These are phyloP conservation scores for Metschnikowia anglica DNA, from an alignment of 805 yeast species.

Conservation along the genomic window DNA sequence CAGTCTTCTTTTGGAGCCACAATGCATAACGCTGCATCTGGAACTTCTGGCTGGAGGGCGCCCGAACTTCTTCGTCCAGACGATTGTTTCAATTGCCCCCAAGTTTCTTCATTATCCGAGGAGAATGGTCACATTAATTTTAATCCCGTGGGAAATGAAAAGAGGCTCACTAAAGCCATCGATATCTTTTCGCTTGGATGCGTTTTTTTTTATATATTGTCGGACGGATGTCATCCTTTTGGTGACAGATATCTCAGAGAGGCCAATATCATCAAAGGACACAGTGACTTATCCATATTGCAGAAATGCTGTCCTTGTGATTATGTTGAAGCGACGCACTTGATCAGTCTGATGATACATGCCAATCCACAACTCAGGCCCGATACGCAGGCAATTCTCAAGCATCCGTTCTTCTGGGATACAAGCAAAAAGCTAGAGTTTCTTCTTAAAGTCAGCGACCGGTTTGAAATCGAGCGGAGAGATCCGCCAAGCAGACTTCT, in stretches of 20 bases:
- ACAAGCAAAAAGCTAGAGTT: slow-evolving; percentile 74
- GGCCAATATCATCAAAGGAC: slow-evolving; percentile 77
- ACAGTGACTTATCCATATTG: slow-evolving; percentile 51
- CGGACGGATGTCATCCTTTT: slow-evolving; percentile 88
- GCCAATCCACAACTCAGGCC: slow-evolving; percentile 71
- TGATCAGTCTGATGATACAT: slow-evolving; percentile 70
- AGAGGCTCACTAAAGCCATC: slow-evolving; percentile 80
- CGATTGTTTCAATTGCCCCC: slow-evolving; percentile 40
- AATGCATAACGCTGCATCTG: slow-evolving; percentile 83
- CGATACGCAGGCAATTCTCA: slow-evolving; percentile 60
- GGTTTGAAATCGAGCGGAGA: slow-evolving; percentile 81
- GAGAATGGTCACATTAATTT: slow-evolving; percentile 8
- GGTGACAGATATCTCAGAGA: slow-evolving; percentile 91
- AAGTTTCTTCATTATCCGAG: slow-evolving; percentile 29
- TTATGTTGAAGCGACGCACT: slow-evolving; percentile 64
- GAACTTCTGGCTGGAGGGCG: slow-evolving; percentile 98
- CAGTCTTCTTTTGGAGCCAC: slow-evolving; percentile 94
- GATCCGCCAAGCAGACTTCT: slow-evolving; percentile 73
- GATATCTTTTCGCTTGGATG: slow-evolving; percentile 96
- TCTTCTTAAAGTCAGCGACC: slow-evolving; percentile 80
- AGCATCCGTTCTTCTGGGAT: slow-evolving; percentile 90
- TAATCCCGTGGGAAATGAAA: slow-evolving; percentile 35
- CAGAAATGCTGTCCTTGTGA: slow-evolving; percentile 42
- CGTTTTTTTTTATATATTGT: slow-evolving; percentile 80
- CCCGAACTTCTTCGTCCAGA: slow-evolving; percentile 68